Evolutionary conservation across 2,329 filamentous ascomycete genomes (phyloP), one percentile per base, ranked within the genome.

Genomic region (Penicillium sp.): DNA sequence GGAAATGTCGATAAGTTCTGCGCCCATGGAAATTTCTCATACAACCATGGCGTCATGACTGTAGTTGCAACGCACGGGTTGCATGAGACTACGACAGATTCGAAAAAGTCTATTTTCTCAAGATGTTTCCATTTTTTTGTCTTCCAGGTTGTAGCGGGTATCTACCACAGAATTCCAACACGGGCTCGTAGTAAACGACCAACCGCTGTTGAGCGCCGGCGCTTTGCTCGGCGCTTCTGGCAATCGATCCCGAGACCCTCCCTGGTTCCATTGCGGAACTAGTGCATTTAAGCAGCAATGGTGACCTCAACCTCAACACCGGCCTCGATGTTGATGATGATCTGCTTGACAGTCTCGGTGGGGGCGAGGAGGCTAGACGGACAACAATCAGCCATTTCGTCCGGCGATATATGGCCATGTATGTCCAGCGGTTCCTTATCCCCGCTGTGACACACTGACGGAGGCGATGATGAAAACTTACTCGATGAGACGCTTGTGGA

Each of bases 401-500:
- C 33, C 46, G 7, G 24, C 5, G 9, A 35, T 27, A 25, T 32
- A 27, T 18, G 11, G 9, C 9, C 4, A 8, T 9, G 4, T 1
- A 37, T 4, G 11, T 28, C 1, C 8, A 6, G 18, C 25, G 42
- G n/a, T 43, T 24, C n/a, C 5, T 8, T 43, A 32, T 25, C 42
- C 18, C 33, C 42, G 33, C 25, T 26, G 35, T 28, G 38, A 33
- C 18, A 28, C 29, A 35, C 39, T 8, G 4, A 28, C 12, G 35
- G n/a, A 9, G 37, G 28, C 27, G 39, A 46, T 3, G 11, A 4
- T 32, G 42, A 44, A 36, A 39, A 81, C 83, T 67, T 73, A 88
- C 83, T 95, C 90, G 72, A 96, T 96, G 71, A 96, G 82, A 66
- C 90, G 87, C 86, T 96, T 96, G 84, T 96, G 90, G 74, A 96